These are phyloP conservation scores for Mucuna pruriens DNA, from an alignment of 306 rosid genomes.

Conservation along the genomic window DNA sequence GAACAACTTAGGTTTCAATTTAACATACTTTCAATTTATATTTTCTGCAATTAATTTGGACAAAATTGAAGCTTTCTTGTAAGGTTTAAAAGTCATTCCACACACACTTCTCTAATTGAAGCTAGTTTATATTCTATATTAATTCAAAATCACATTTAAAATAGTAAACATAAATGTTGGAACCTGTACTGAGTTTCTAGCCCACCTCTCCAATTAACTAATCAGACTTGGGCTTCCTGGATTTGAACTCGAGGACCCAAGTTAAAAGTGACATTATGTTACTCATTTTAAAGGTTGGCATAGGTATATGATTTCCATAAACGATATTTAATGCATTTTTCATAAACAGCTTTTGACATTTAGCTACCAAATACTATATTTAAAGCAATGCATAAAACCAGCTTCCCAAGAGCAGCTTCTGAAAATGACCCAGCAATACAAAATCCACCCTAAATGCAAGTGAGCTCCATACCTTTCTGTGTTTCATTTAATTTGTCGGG, in stretches of 20 bases:
- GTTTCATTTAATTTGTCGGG: not conserved
- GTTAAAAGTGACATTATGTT: constrained; percentile 8
- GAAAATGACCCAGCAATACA: not conserved
- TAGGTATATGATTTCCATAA: not conserved
- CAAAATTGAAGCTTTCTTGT: not conserved
- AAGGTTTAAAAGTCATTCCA: constrained; percentile 1
- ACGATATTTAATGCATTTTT: not conserved
- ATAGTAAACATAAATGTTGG: not conserved
- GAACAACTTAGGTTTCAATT: constrained; percentile 1
- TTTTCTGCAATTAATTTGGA: not conserved
- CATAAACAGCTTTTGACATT: constrained; percentile 9
- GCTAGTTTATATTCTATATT: not conserved
- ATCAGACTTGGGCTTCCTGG: not conserved
- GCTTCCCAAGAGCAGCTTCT: constrained; percentile 9
- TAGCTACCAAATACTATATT: not conserved
- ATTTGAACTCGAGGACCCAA: constrained; percentile 7
- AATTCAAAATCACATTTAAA: not conserved
- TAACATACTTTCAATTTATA: constrained; percentile 1
- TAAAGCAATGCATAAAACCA: constrained; percentile 6
- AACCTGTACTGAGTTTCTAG: not conserved
- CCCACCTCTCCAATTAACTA: not conserved
- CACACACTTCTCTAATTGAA: not conserved
- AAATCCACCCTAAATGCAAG: not conserved
- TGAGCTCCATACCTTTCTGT: not conserved
- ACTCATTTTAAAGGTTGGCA: not conserved